Conservation (phyloP, 1,284 basidiomycete species). For the Cerioporus squamosus region DNA sequence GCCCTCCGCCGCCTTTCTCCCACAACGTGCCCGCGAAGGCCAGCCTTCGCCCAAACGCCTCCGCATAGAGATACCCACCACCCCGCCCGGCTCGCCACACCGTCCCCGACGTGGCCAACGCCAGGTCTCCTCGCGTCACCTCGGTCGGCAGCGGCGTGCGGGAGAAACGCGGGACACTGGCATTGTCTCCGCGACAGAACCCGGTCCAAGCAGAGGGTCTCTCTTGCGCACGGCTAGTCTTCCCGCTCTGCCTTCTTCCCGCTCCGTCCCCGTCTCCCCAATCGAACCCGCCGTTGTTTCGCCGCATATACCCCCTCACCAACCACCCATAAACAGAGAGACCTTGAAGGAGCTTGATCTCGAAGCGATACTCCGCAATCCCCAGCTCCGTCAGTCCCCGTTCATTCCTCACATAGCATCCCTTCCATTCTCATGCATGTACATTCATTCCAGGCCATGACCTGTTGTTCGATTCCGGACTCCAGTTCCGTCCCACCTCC, state of each 20-base stretch:
- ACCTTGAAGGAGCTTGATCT: constrained; percentile 88
- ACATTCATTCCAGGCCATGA: constrained; percentile 70
- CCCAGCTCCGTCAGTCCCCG: constrained; percentile 78
- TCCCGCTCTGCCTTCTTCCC: constrained; percentile 28
- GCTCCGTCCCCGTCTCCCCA: constrained; percentile 38
- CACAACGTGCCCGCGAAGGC: constrained; percentile 29
- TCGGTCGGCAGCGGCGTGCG: constrained; percentile 38
- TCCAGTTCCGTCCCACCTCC: constrained; percentile 74
- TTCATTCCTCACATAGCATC: constrained; percentile 16
- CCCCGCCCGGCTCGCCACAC: constrained; percentile 27
- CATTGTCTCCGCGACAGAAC: constrained; percentile 49
- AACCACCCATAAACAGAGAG: constrained; percentile 82
- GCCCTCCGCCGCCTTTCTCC: constrained; percentile 24
- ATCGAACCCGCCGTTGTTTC: constrained; percentile 53
- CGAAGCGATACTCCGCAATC: constrained; percentile 84
- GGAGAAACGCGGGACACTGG: constrained; percentile 57
- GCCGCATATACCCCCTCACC: constrained; percentile 66
- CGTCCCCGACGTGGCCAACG: constrained; percentile 28
- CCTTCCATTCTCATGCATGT: constrained; percentile 21
- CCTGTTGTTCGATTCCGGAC: constrained; percentile 82
- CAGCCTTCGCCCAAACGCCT: constrained; percentile 42
- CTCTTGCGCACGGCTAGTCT: constrained; percentile 34
- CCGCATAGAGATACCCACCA: constrained; percentile 36
- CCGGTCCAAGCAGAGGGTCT: constrained; percentile 45
- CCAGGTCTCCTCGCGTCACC: constrained; percentile 23